These are phyloP conservation scores for Hibiscus tridactylites DNA, from an alignment of 345 rosid species.

Conservation along the genomic window DNA sequence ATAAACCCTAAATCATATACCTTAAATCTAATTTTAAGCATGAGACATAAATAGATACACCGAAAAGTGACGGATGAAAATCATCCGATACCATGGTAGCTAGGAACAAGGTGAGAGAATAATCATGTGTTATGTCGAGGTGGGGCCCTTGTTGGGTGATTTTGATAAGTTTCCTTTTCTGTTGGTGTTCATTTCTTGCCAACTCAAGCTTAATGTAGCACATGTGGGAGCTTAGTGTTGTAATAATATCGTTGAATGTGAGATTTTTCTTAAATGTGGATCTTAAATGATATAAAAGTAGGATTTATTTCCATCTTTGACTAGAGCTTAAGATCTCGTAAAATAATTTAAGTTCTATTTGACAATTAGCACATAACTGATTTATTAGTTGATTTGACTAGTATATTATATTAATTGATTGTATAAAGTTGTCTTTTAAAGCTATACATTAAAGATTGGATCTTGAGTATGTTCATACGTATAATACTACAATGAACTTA, in stretches of 20 bases:
- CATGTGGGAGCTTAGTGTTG: constrained; percentile 3
- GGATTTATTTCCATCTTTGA: neutral
- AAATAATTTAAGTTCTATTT: neutral
- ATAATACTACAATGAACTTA: too few species aligned
- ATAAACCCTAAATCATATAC: too few species aligned
- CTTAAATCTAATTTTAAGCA: too few species aligned
- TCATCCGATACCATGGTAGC: neutral
- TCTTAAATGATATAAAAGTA: neutral
- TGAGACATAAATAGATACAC: too few species aligned
- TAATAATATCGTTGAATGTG: neutral
- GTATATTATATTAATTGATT: too few species aligned
- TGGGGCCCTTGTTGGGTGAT: constrained; percentile 7
- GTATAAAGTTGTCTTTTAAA: too few species aligned
- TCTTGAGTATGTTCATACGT: too few species aligned
- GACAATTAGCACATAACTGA: too few species aligned
- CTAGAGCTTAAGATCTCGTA: neutral
- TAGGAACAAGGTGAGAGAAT: constrained; percentile 4
- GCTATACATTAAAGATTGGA: too few species aligned
- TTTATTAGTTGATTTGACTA: too few species aligned
- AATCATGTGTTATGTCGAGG: constrained; percentile 2
- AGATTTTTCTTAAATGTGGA: neutral
- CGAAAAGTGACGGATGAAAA: too few species aligned
- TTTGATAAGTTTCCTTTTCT: neutral
- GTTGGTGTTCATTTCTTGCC: constrained; percentile 7
- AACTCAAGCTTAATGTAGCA: neutral